Evolutionary conservation across 306 rosid species (phyloP).

Genomic region (Fagus crenata): DNA sequence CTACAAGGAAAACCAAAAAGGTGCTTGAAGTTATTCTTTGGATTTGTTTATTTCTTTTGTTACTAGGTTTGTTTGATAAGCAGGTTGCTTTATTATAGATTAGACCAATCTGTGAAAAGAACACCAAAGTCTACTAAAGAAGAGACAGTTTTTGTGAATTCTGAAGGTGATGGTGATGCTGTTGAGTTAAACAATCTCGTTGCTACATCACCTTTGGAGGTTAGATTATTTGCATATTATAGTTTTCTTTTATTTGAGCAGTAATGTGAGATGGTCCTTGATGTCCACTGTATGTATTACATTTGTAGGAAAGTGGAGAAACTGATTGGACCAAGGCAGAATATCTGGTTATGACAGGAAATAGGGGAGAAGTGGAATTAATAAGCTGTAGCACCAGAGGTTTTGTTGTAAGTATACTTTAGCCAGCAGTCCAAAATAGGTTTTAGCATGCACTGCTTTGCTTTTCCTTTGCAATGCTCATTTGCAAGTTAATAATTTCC

Average conservation of each 20-base stretch:
- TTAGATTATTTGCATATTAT: conserved; percentile 36
- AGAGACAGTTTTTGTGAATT: conserved; percentile 23
- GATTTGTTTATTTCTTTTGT: conserved; percentile 28
- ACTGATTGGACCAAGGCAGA: conserved; percentile 81
- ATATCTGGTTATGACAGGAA: conserved; percentile 50
- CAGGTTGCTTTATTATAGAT: conserved; percentile 46
- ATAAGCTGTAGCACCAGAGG: conserved; percentile 80
- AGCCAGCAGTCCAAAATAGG: conserved; percentile 4
- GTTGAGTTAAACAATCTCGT: conserved; percentile 36
- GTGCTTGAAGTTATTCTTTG: conserved; percentile 37
- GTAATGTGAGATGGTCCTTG: conserved; percentile 7
- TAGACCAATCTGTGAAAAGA: conserved; percentile 47
- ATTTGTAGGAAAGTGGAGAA: conserved; percentile 57
- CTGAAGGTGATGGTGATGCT: conserved; percentile 27
- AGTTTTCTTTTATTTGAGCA: conserved; percentile 19
- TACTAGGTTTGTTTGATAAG: conserved; percentile 33
- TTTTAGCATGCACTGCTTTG: conserved; percentile 2
- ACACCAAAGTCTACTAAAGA: conserved; percentile 37
- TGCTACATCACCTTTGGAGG: conserved; percentile 51
- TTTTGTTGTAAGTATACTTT: conserved; percentile 71
- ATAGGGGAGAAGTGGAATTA: conserved; percentile 71
- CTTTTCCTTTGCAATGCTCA: background rate
- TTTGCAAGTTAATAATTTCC: conserved; percentile 20
- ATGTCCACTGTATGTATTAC: conserved; percentile 15
- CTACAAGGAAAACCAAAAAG: conserved; percentile 68